These are phyloP conservation scores for Ceratocystis cubensis DNA, from an alignment of 2,329 filamentous ascomycete genomes.

Conservation along the genomic window DNA sequence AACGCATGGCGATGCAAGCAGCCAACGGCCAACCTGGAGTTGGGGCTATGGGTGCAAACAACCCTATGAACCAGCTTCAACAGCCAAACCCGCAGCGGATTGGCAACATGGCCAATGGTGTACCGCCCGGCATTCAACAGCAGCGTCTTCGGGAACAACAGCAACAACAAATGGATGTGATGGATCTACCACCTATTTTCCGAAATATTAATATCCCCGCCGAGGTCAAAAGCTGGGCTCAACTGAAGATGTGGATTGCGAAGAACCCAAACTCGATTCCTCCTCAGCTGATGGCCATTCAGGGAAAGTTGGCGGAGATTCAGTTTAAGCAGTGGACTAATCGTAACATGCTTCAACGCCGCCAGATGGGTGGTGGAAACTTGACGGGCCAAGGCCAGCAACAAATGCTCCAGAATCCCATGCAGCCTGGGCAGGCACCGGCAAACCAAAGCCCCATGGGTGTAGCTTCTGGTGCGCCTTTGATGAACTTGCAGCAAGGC, in stretches of 20 bases:
- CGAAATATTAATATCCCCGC: conserved; percentile 29
- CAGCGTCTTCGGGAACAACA: conserved; percentile 22
- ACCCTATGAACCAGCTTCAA: conserved; percentile 22
- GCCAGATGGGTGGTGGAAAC: neutral
- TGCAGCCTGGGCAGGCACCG: conserved; percentile 9
- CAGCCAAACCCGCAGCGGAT: conserved; percentile 22
- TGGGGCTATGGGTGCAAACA: neutral
- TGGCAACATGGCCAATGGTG: conserved; percentile 17
- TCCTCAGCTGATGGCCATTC: conserved; percentile 17
- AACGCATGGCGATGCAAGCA: conserved; percentile 16
- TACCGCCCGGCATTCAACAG: conserved; percentile 19
- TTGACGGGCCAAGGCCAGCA: neutral
- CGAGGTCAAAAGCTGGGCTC: conserved; percentile 39
- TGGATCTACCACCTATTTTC: conserved; percentile 35
- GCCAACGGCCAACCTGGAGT: conserved; percentile 1
- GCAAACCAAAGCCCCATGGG: conserved; percentile 12
- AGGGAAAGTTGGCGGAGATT: conserved; percentile 23
- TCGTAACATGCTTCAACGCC: conserved; percentile 10
- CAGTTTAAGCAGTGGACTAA: conserved; percentile 24
- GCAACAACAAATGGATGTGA: conserved; percentile 30
- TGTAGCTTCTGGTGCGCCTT: conserved; percentile 21
- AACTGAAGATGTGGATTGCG: conserved; percentile 32
- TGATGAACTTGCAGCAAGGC: neutral
- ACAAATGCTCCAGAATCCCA: conserved; percentile 3
- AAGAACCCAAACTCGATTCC: conserved; percentile 28